These are phyloP conservation scores for Silene latifolia DNA, from an alignment of 148 eudicot genomes.

Conservation along the genomic window DNA sequence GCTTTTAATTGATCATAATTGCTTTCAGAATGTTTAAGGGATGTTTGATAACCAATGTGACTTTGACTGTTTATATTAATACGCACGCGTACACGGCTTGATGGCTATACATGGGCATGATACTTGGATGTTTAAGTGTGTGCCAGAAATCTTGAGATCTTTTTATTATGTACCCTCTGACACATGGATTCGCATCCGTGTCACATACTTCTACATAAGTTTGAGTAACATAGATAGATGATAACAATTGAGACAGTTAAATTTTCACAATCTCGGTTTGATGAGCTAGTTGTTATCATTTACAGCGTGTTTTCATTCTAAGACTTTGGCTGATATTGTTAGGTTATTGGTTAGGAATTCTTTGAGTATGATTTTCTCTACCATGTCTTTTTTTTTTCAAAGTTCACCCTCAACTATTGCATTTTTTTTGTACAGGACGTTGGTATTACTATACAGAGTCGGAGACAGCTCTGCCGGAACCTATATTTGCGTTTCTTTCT, in stretches of 20 bases:
- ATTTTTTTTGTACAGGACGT: neutral
- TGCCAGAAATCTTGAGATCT: neutral
- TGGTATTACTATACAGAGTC: neutral
- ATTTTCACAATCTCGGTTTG: neutral
- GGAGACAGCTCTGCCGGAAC: neutral
- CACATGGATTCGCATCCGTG: neutral
- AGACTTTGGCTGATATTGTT: neutral
- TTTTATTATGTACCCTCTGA: neutral
- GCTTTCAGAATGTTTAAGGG: neutral
- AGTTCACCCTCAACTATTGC: neutral
- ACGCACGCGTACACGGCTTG: neutral
- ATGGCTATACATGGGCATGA: neutral
- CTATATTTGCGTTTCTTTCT: neutral
- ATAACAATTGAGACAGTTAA: neutral
- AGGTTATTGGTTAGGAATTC: neutral
- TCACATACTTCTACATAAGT: neutral
- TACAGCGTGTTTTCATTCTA: neutral
- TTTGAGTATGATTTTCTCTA: neutral
- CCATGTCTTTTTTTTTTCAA: neutral
- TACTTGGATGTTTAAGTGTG: neutral
- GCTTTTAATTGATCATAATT: neutral
- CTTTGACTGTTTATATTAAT: neutral
- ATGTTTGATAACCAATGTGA: neutral
- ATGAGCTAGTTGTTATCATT: neutral
- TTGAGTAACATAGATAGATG: neutral